Evolutionary conservation across 2,329 filamentous ascomycete genomes (phyloP).

Genomic region (Colletotrichum eremochloae): DNA sequence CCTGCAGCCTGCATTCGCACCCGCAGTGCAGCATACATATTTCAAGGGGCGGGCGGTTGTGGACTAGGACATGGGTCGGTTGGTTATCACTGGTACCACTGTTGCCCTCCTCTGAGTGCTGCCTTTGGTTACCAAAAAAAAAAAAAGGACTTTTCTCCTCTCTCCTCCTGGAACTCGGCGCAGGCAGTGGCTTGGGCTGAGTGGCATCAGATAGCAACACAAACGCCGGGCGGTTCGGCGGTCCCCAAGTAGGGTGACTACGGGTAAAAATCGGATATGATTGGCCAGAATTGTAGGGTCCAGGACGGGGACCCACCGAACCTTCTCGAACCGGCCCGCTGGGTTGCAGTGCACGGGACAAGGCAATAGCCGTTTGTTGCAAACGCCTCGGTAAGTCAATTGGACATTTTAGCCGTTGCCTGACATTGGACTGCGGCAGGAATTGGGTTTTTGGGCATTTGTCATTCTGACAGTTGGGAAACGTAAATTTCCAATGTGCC

Average conservation of each 20-base stretch:
- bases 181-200: constrained; percentile 10
- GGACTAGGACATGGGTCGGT: constrained; percentile 29
- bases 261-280: constrained; percentile 8
- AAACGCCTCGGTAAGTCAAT: constrained; percentile 51
- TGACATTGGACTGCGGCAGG: not conserved
- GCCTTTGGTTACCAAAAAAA: no score
- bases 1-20: constrained; percentile 27
- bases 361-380: constrained; percentile 48
- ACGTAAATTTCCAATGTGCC: not conserved
- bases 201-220: constrained; percentile 25
- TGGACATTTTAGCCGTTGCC: constrained; percentile 4
- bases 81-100: not conserved
- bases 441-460: constrained; percentile 4
- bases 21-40: constrained; percentile 22
- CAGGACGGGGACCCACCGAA: constrained; percentile 55
- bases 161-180: not conserved
- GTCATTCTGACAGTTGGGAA: not conserved
- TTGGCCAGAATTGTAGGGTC: constrained; percentile 26
- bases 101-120: not conserved
- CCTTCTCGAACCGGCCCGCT: constrained; percentile 57
- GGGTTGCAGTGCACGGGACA: constrained; percentile 34
- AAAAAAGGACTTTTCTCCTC: not conserved
- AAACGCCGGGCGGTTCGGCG: constrained; percentile 38
- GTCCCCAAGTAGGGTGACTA: constrained; percentile 20
- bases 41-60: constrained; percentile 34